Percentiles rank a stretch among this genome's conserved stretches.
phyloP scores from a whole-genome alignment of 2,329 filamentous ascomycete genomes.

The Xylariaceae sp. region DNA sequence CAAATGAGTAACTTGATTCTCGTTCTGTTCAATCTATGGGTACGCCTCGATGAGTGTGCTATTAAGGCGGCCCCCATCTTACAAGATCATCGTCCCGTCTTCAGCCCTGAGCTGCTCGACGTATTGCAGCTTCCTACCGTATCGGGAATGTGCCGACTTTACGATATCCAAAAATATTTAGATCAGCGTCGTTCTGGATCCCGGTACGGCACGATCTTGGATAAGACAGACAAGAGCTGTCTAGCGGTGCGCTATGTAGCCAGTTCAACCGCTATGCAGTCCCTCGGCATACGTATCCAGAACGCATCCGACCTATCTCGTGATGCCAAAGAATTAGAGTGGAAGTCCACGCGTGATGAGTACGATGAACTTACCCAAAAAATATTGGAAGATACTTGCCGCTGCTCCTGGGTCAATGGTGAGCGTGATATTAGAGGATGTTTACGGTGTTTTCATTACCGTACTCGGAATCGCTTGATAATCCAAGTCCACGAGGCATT shows the following conservation, averaged over 20 bases:
- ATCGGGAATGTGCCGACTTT: conserved; percentile 48
- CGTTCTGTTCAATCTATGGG: conserved; percentile 54
- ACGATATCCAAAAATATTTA: conserved; percentile 48
- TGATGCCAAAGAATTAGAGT: conserved; percentile 14
- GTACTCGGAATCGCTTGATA: conserved; percentile 35
- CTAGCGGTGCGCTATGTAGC: conserved; percentile 47
- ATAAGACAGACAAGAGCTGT: conserved; percentile 38
- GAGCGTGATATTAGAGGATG: conserved; percentile 38
- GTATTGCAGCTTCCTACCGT: conserved; percentile 47
- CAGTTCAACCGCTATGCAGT: conserved; percentile 25
- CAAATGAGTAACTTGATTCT: conserved; percentile 52
- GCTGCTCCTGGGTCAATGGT: conserved; percentile 28
- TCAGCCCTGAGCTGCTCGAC: conserved; percentile 49
- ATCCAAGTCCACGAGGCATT: conserved; percentile 49
- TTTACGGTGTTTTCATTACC: conserved; percentile 40
- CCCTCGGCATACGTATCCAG: conserved; percentile 20
- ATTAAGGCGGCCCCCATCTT: conserved; percentile 45
- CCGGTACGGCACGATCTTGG: conserved; percentile 43
- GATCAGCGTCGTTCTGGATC: conserved; percentile 31
- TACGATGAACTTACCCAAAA: conserved; percentile 35
- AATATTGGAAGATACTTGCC: conserved; percentile 34
- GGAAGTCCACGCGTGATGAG: conserved; percentile 1
- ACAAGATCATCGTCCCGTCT: conserved; percentile 46
- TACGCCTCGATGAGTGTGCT: conserved; percentile 49
- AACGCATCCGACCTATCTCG: conserved; percentile 12